Percentiles rank a stretch among this genome's conserved stretches.
phyloP scores from a whole-genome alignment of 1,284 basidiomycete genomes.

The Ganoderma boninense region DNA sequence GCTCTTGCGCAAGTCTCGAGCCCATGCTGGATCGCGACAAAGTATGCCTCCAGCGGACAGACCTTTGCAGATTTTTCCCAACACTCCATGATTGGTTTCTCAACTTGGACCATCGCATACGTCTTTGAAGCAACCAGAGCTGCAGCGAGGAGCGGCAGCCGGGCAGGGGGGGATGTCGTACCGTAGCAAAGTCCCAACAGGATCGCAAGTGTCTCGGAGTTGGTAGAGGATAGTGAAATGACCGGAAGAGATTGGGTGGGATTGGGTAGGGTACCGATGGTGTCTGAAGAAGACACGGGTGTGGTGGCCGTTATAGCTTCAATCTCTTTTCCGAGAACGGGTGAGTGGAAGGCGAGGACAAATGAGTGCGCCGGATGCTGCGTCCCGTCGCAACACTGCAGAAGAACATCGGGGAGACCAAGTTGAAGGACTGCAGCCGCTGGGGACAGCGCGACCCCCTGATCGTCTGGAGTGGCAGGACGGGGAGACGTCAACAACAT shows the following conservation, averaged over 20 bases:
- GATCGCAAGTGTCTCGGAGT: background rate
- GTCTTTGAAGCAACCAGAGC: constrained; percentile 7
- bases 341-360: background rate
- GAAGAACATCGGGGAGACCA: constrained; percentile 45
- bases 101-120: constrained; percentile 1
- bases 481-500: background rate
- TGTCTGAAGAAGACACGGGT: no score
- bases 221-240: background rate
- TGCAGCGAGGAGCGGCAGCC: background rate
- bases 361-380: constrained; percentile 47
- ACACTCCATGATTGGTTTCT: background rate
- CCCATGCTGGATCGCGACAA: background rate
- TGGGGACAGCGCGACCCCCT: background rate
- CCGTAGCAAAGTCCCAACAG: constrained; percentile 9
- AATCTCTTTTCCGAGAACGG: background rate
- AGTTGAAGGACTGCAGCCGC: background rate
- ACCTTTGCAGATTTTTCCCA: background rate
- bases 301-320: background rate
- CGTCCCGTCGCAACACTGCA: constrained; percentile 55
- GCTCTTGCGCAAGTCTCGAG: background rate
- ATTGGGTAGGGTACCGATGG: no score
- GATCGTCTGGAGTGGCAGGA: background rate
- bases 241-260: background rate
- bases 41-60: background rate
- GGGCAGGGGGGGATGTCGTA: background rate